Percentiles rank a stretch among this genome's conserved stretches.
These are phyloP conservation scores for Castanea mollissima DNA, from an alignment of 306 rosid genomes.

Conservation along the genomic window DNA sequence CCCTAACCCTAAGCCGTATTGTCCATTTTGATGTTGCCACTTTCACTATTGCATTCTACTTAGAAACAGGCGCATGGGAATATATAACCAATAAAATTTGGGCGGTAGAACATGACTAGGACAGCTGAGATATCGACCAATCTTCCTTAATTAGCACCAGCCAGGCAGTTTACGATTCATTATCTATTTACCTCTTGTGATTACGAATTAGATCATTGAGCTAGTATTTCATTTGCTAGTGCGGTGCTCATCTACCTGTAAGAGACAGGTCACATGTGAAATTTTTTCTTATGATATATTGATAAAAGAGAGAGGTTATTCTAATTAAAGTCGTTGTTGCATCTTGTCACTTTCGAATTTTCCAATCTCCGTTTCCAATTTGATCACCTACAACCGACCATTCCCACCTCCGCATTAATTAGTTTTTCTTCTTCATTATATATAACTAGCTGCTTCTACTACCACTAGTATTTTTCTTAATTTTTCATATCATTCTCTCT, in stretches of 20 bases:
- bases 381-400: conserved; percentile 26
- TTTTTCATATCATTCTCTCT: neutral
- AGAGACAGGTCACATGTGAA: too few species aligned
- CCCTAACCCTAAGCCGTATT: neutral
- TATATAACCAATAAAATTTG: neutral
- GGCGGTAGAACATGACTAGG: neutral
- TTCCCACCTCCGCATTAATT: neutral
- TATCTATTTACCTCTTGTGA: too few species aligned
- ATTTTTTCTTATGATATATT: too few species aligned
- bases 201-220: too few species aligned
- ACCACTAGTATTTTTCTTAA: neutral
- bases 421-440: neutral
- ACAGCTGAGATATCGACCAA: conserved; percentile 4
- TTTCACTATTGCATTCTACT: neutral
- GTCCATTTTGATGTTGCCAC: neutral
- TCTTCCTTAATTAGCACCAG: too few species aligned
- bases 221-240: too few species aligned
- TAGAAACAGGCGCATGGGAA: neutral
- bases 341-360: neutral
- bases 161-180: too few species aligned
- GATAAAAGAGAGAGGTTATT: too few species aligned
- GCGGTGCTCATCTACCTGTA: too few species aligned
- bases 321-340: too few species aligned
- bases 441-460: too few species aligned
- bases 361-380: conserved; percentile 14